Conservation (phyloP, 371 early-diverging fungal genomes). For the Entomophthora muscae region DNA sequence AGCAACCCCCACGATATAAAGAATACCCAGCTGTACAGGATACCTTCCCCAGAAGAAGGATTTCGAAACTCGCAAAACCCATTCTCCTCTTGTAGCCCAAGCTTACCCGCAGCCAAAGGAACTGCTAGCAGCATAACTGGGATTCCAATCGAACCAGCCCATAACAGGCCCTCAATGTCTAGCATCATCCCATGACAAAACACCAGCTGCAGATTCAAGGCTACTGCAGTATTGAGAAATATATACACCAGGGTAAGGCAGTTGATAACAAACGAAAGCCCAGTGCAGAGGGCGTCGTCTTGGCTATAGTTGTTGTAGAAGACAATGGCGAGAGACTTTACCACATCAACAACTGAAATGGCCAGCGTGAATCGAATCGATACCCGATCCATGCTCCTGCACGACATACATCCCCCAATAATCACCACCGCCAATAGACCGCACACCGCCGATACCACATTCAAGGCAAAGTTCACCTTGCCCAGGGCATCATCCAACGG, state of each 20-base stretch:
- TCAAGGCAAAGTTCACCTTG: too few relatives aligned
- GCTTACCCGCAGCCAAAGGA: neutral
- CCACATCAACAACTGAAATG: neutral
- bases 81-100: neutral
- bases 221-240: neutral
- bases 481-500: too few relatives aligned
- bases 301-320: neutral
- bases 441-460: neutral
- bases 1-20: neutral
- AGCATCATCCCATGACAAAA: neutral
- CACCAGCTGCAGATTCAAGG: constrained; percentile 4
- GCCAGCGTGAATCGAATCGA: neutral
- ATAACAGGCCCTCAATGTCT: neutral
- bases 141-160: neutral
- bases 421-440: neutral
- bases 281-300: neutral
- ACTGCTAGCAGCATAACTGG: neutral
- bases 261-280: neutral
- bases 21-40: neutral
- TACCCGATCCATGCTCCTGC: neutral
- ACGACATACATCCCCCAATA: neutral
- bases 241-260: constrained; percentile 2
- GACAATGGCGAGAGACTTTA: neutral
- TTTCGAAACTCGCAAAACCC: neutral
- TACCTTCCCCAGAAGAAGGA: neutral